A percentile compares a stretch with the other conserved stretches of the same genome.
These are phyloP conservation scores for Elsinoe ampelina DNA, from an alignment of 2,329 filamentous ascomycete genomes.

Conservation along the genomic window DNA sequence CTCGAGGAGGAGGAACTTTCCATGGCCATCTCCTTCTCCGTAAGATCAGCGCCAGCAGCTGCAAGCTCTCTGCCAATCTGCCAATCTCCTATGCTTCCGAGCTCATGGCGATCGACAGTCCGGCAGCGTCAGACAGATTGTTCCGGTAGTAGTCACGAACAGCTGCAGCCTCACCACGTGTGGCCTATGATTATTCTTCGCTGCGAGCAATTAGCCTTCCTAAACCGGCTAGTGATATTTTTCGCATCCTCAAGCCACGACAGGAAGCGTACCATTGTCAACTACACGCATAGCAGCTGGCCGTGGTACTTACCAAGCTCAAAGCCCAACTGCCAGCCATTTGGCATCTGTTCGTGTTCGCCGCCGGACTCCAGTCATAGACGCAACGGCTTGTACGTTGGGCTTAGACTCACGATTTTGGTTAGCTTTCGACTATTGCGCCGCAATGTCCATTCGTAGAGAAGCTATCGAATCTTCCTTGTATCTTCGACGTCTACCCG, in stretches of 20 bases:
- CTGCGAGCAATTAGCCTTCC: constrained; percentile 6
- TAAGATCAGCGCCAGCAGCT: not conserved
- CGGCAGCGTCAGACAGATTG: not conserved
- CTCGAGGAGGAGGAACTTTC: not conserved
- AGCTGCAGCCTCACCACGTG: constrained; percentile 10
- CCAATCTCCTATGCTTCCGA: constrained; percentile 6
- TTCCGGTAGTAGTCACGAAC: not conserved
- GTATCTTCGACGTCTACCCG: not conserved
- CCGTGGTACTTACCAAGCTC: not conserved
- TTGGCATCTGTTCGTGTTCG: not conserved
- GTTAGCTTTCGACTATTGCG: not conserved
- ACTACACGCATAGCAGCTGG: not conserved
- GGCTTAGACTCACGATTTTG: not conserved
- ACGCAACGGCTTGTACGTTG: not conserved
- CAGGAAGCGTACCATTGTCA: too few relatives aligned
- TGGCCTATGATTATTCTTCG: not conserved
- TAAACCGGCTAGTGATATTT: not conserved
- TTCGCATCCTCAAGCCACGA: not conserved
- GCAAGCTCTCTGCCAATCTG: not conserved
- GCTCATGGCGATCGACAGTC: not conserved
- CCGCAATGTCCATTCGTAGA: not conserved
- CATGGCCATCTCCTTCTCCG: not conserved
- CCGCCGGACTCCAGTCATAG: not conserved
- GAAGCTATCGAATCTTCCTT: not conserved
- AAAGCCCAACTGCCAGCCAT: not conserved